Evolutionary conservation across 345 rosid genomes (phyloP).

Genomic region (Brassica juncea): DNA sequence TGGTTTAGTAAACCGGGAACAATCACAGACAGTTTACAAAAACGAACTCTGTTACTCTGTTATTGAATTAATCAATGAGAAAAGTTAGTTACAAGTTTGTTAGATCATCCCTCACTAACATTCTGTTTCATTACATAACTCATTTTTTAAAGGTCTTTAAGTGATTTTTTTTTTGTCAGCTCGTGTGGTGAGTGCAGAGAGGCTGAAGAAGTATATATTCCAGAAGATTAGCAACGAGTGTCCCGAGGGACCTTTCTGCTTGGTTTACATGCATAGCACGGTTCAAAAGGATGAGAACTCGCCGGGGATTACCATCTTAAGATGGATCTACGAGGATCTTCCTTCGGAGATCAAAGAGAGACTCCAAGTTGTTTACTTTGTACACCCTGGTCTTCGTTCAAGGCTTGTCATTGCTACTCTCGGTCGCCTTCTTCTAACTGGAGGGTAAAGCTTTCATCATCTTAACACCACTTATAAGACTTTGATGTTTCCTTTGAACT

Average conservation of each 20-base stretch:
- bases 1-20: not conserved
- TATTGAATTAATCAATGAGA: not conserved
- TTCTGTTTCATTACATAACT: not conserved
- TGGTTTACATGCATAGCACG: constrained; percentile 80
- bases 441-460: constrained; percentile 53
- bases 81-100: not conserved
- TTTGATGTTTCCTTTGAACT: constrained; percentile 1
- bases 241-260: constrained; percentile 79
- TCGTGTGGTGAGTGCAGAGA: constrained; percentile 74
- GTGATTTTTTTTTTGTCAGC: constrained; percentile 49
- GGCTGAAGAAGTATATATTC: constrained; percentile 75
- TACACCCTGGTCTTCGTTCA: constrained; percentile 91
- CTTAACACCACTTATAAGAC: not conserved
- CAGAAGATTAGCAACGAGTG: constrained; percentile 71
- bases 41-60: not conserved
- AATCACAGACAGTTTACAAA: not conserved
- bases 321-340: constrained; percentile 95
- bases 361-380: constrained; percentile 72
- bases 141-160: not conserved
- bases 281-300: constrained; percentile 87
- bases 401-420: constrained; percentile 81
- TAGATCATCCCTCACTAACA: not conserved
- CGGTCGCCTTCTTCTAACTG: constrained; percentile 89
- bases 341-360: constrained; percentile 71
- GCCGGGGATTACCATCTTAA: constrained; percentile 78